A percentile compares a stretch with the other conserved stretches of the same genome.
Conservation (phyloP, 1,139 yeast genomes). For the Candida sanyaensis region DNA sequence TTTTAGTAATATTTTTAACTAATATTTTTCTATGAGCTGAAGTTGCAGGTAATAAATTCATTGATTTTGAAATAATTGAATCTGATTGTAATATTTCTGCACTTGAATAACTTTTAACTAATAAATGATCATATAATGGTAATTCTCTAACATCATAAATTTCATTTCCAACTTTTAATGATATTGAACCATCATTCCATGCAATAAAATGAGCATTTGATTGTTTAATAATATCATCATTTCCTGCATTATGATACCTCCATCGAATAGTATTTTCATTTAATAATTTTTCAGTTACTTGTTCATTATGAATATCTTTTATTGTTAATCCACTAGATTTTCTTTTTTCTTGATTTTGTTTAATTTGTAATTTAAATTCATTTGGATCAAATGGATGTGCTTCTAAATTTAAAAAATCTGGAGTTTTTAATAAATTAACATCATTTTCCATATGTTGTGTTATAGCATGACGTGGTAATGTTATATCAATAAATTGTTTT, state of each 20-base stretch:
- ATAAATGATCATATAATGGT: conserved; percentile 70
- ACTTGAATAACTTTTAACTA: conserved; percentile 71
- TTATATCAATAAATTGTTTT: conserved; percentile 57
- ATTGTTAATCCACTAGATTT: conserved; percentile 29
- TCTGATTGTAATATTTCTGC: conserved; percentile 70
- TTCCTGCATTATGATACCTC: conserved; percentile 77
- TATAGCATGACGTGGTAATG: conserved; percentile 74
- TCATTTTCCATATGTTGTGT: conserved; percentile 43
- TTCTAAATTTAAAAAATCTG: conserved; percentile 79
- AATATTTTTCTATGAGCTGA: conserved; percentile 81
- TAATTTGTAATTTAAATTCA: conserved; percentile 58
- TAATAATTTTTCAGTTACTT: conserved; percentile 52
- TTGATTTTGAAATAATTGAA: conserved; percentile 49
- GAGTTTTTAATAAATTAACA: conserved; percentile 66
- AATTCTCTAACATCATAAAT: conserved; percentile 74
- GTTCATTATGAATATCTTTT: conserved; percentile 43
- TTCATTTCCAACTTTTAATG: conserved; percentile 85
- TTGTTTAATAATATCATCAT: conserved; percentile 70
- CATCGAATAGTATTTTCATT: conserved; percentile 89
- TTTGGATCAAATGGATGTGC: conserved; percentile 86
- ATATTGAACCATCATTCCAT: conserved; percentile 92
- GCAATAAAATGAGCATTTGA: conserved; percentile 87
- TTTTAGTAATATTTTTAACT: conserved; percentile 64
- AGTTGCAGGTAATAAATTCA: conserved; percentile 86
- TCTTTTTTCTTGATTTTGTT: conserved; percentile 49